phyloP scores from a whole-genome alignment of 176 grass and related monocot genomes.

The Secale cereale region DNA sequence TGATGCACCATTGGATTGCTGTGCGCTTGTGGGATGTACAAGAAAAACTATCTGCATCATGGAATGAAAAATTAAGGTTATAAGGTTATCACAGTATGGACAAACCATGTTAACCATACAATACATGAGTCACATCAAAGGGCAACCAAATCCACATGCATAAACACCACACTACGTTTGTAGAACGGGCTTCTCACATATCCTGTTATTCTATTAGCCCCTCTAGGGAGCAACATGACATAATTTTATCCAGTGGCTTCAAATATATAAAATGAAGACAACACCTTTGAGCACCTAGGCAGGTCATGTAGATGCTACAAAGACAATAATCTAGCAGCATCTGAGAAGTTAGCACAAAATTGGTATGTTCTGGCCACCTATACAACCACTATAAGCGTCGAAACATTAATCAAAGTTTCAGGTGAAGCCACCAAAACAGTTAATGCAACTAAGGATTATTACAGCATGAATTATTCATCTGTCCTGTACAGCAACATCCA shows the following conservation, averaged over 20 bases:
- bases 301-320: neutral
- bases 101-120: slow-evolving; percentile 8
- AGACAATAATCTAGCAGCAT: slow-evolving; percentile 7
- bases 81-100: neutral
- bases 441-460: neutral
- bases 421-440: slow-evolving; percentile 16
- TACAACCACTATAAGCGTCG: slow-evolving; percentile 7
- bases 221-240: slow-evolving; percentile 8
- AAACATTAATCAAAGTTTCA: slow-evolving; percentile 22
- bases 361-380: neutral
- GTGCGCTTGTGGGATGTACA: slow-evolving; percentile 39
- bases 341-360: slow-evolving; percentile 9
- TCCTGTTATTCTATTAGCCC: neutral
- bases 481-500: neutral
- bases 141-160: slow-evolving; percentile 22
- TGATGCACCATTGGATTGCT: slow-evolving; percentile 63
- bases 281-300: neutral
- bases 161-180: neutral
- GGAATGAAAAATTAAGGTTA: neutral
- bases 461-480: neutral
- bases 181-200: slow-evolving; percentile 13
- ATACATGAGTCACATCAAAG: slow-evolving; percentile 5
- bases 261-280: slow-evolving; percentile 2
- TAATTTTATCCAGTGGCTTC: neutral
- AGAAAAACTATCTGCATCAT: slow-evolving; percentile 54